Base-by-base conservation (phyloP, 2,329 filamentous ascomycete species). In the Calonectria crousiana region DNA sequence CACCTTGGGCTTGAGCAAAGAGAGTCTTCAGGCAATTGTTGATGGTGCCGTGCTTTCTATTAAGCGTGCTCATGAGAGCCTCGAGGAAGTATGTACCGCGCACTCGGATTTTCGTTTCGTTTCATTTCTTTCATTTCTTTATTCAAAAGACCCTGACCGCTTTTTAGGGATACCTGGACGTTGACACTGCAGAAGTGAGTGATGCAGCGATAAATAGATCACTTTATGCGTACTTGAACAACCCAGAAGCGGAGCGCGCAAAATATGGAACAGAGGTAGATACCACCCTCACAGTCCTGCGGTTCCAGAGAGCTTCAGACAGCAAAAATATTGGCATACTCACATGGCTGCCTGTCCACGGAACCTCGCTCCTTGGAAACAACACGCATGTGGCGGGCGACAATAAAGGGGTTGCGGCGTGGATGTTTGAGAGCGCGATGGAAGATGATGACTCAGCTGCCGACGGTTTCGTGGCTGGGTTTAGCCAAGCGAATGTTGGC, bases 351-450 rank as follows among this genome's bases (percentile, higher is more conserved):
- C 92, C 96, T 3, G 94, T 96, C 0, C 96, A 98, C 83, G 96
- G 96, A 60, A 98, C 96, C 0, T 98, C 95, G 0, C 91, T 98
- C 84, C 91, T 96, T 30, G 94, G 94, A 69, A 98, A 98, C 85
- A 98, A 98, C 85, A 98, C 95, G 0, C 89, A 98, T 18, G 91
- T 97, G 66, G 93, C 95, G 3, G 96, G 95, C n/a, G 96, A 98
- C 84, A 98, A 98, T 87, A 98, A 98, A 86, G 96, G 96, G 16
- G 95, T 98, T 9, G 96, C 96, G 2, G 94, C 96, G 0, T 94
- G 93, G 82, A 87, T 98, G 16, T 93, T 98, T 68, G 96, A 98
- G 83, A 90, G 93, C 77, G 92, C 90, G 67, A 88, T 93, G 64
- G 83, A 86, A 3, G 84, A 84, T n/a, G 88, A 91, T 23, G 81